Evolutionary conservation across 1,284 basidiomycete genomes (phyloP).

Genomic region (Cutaneotrichosporon cavernicola): DNA sequence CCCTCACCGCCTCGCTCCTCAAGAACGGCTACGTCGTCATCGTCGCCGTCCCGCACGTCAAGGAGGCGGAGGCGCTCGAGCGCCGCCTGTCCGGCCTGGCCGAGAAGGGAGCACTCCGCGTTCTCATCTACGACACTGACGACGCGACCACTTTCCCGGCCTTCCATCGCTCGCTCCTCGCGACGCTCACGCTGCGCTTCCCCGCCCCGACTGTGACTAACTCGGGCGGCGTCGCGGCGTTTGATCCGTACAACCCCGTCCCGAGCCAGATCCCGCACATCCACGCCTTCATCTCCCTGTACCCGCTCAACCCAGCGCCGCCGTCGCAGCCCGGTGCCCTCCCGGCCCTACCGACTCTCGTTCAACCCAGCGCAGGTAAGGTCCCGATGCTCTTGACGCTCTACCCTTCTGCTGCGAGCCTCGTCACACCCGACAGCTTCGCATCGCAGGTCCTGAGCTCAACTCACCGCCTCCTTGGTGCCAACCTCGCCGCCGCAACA

Average conservation of each 20-base stretch:
- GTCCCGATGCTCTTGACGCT: constrained; percentile 43
- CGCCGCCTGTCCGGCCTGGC: constrained; percentile 40
- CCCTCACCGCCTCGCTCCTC: constrained; percentile 45
- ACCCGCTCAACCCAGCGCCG: constrained; percentile 45
- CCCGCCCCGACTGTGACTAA: constrained; percentile 28
- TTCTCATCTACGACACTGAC: constrained; percentile 51
- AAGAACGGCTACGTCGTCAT: constrained; percentile 51
- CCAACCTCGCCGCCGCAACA: constrained; percentile 41
- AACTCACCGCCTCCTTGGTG: constrained; percentile 43
- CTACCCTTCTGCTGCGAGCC: constrained; percentile 44
- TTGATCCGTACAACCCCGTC: constrained; percentile 44
- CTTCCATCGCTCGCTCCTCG: constrained; percentile 50
- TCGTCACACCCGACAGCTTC: constrained; percentile 45
- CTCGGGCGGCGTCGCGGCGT: background rate
- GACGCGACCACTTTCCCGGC: constrained; percentile 50
- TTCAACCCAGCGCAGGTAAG: constrained; percentile 33
- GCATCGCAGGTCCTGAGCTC: constrained; percentile 45
- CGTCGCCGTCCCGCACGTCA: constrained; percentile 48
- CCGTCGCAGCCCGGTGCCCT: constrained; percentile 44
- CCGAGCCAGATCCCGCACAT: constrained; percentile 43
- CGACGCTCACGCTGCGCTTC: constrained; percentile 50
- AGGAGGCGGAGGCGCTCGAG: constrained; percentile 50
- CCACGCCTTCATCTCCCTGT: constrained; percentile 50
- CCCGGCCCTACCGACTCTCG: constrained; percentile 48
- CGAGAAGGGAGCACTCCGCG: constrained; percentile 47